phyloP scores from a whole-genome alignment of 2,329 filamentous ascomycete genomes.

The Colletotrichum karsti region DNA sequence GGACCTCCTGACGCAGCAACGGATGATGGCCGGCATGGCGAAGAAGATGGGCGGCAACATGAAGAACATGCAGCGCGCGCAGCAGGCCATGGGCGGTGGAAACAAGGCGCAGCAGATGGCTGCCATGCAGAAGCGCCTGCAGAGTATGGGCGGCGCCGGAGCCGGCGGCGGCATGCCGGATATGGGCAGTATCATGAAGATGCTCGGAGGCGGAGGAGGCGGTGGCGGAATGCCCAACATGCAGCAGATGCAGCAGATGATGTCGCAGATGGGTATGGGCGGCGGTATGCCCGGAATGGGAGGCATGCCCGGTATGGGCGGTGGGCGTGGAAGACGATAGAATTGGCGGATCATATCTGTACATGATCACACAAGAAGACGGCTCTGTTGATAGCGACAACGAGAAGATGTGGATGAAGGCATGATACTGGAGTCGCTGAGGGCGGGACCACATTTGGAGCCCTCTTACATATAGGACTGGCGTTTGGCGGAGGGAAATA shows the following conservation, averaged over 20 bases:
- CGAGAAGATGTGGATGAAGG: constrained; percentile 2
- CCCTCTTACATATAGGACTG: background rate
- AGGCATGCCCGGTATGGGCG: constrained; percentile 76
- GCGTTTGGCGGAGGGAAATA: constrained; percentile 32
- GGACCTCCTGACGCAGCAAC: constrained; percentile 95
- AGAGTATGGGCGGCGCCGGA: constrained; percentile 84
- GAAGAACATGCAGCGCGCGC: constrained; percentile 96
- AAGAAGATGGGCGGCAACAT: constrained; percentile 99
- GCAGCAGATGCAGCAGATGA: constrained; percentile 84
- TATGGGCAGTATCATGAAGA: constrained; percentile 83
- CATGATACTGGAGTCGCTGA: background rate
- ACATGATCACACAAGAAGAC: background rate
- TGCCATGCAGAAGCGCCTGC: constrained; percentile 95
- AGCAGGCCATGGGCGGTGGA: constrained; percentile 88
- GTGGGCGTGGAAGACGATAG: constrained; percentile 73
- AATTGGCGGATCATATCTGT: constrained; percentile 58
- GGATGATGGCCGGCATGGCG: constrained; percentile 99
- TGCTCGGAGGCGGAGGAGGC: constrained; percentile 80
- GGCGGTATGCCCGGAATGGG: constrained; percentile 49
- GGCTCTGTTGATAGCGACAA: background rate
- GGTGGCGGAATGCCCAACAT: constrained; percentile 69
- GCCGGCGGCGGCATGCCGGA: constrained; percentile 62
- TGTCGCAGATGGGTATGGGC: constrained; percentile 75
- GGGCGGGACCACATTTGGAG: background rate
- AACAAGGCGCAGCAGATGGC: constrained; percentile 95